Conservation (phyloP, 1,139 yeast species). For the Taiozyma sp. region DNA sequence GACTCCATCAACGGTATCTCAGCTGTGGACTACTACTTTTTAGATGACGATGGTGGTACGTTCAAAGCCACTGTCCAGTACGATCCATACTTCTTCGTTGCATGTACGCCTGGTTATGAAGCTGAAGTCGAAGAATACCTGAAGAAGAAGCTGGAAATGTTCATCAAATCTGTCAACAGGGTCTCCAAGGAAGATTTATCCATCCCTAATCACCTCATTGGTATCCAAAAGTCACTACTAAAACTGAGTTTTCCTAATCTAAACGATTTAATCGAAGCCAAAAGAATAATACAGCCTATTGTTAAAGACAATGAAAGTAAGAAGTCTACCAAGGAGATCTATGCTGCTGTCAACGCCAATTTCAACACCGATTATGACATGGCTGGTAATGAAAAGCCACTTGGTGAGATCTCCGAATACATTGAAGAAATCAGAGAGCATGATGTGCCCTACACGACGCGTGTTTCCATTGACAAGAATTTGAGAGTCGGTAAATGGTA, state of each 20-base stretch:
- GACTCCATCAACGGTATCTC: conserved; percentile 60
- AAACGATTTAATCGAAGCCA: conserved; percentile 67
- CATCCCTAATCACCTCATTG: conserved; percentile 81
- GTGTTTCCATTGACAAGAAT: conserved; percentile 86
- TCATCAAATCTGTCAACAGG: conserved; percentile 50
- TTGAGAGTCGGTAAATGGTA: conserved; percentile 97
- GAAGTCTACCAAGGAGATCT: conserved; percentile 65
- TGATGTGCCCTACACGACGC: conserved; percentile 94
- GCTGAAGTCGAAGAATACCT: conserved; percentile 85
- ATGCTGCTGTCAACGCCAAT: conserved; percentile 46
- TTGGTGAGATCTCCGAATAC: conserved; percentile 44
- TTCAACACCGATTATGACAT: conserved; percentile 27
- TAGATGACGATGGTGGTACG: conserved; percentile 97
- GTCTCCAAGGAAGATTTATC: conserved; percentile 72
- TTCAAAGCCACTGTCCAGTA: conserved; percentile 80
- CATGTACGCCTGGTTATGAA: conserved; percentile 60
- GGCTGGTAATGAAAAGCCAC: conserved; percentile 14
- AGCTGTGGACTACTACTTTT: conserved; percentile 90
- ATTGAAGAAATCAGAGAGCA: conserved; percentile 85
- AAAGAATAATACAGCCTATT: conserved; percentile 63
- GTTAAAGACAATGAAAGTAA: conserved; percentile 61
- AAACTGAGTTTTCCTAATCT: conserved; percentile 72
- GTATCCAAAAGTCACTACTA: conserved; percentile 59
- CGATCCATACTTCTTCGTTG: conserved; percentile 86
- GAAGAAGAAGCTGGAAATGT: conserved; percentile 58